These are phyloP conservation scores for Margaritispora aquatica DNA, from an alignment of 495 filamentous ascomycete species.

Conservation along the genomic window DNA sequence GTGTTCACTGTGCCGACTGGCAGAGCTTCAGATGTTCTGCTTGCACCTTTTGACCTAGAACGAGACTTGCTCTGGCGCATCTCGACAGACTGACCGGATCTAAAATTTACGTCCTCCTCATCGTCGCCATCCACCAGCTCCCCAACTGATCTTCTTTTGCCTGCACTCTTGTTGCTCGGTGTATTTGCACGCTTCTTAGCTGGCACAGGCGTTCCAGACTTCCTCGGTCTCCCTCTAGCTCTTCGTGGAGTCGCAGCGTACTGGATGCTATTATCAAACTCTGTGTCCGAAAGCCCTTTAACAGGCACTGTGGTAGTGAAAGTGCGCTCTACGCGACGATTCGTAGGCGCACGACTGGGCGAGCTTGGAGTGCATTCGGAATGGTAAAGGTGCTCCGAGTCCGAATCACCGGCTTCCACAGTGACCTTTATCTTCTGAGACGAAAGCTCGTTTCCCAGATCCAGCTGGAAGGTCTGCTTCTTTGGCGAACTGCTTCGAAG, in stretches of 20 bases:
- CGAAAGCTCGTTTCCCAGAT: conserved; percentile 40
- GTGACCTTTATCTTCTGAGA: conserved; percentile 47
- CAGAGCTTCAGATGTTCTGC: conserved; percentile 8
- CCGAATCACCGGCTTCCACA: conserved; percentile 40
- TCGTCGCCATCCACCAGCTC: conserved; percentile 19
- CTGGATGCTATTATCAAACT: conserved; percentile 17
- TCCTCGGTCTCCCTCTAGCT: conserved; percentile 21
- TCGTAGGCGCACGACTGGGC: not conserved
- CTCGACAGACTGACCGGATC: conserved; percentile 14
- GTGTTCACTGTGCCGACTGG: conserved; percentile 1
- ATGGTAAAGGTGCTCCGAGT: conserved; percentile 13
- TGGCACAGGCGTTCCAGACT: conserved; percentile 33
- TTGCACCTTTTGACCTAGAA: conserved; percentile 18
- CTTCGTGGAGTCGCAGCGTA: conserved; percentile 13
- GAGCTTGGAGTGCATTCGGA: not conserved
- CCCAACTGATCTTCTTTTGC: conserved; percentile 29
- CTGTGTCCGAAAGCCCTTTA: conserved; percentile 40
- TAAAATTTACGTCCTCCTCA: conserved; percentile 13
- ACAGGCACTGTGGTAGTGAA: conserved; percentile 41
- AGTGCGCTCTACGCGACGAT: conserved; percentile 21
- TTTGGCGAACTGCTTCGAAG: conserved; percentile 34
- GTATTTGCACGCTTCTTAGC: conserved; percentile 23
- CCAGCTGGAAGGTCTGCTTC: conserved; percentile 47
- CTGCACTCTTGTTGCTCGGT: conserved; percentile 34
- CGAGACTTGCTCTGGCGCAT: conserved; percentile 18